Evolutionary conservation across 768 basidiomycete genomes (phyloP), one percentile per base, ranked within the genome.

Genomic region (Clitopilus passeckerianus): DNA sequence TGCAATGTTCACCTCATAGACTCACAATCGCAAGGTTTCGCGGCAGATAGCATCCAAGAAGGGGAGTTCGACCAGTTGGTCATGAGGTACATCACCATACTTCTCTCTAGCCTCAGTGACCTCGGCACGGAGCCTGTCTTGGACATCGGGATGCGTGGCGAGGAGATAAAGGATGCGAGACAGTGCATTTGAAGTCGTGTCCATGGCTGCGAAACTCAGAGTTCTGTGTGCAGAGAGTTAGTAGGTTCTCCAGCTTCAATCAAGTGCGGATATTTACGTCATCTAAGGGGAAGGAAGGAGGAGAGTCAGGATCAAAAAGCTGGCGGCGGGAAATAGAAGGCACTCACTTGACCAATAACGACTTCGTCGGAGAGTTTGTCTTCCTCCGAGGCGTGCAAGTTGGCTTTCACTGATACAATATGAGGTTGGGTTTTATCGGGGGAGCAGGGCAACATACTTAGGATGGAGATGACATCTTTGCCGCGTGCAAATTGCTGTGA

Each of bases 101-200:
- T 64, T 58, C 7, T 23, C 58, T 6, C 56, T 24, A 12, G 67
- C 67, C 23, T 62, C 53, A 1, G 56, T 14, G 12, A 73, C 55
- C 34, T 71, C 70, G 1, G 56, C 24, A 12, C 72, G 64, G 20
- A 73, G 59, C 50, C 57, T 67, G 6, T 66, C 65, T n/a, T 66
- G 65, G 9, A 55, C 54, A 7, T 61, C 53, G 1, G 43, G 63
- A 12, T 66, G 59, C 22, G 60, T 52, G 1, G 74, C 61, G 10
- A 76, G 64, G 1, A 67, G 57, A 37, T 66, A 59, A 22, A 77
- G 57, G 8, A 66, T 69, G 6, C 71, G 67, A 5, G 68, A 65
- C 15, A 75, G 64, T 1, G 68, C 68, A 9, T 63, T 68, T 16
- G 73, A 71, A 0, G 74, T 75, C 0, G 74, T 76, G 57, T 76